Percentiles rank a stretch among this genome's conserved stretches.
phyloP scores from a whole-genome alignment of 2,329 filamentous ascomycete genomes.

The Sarocladiaceae sp. region DNA sequence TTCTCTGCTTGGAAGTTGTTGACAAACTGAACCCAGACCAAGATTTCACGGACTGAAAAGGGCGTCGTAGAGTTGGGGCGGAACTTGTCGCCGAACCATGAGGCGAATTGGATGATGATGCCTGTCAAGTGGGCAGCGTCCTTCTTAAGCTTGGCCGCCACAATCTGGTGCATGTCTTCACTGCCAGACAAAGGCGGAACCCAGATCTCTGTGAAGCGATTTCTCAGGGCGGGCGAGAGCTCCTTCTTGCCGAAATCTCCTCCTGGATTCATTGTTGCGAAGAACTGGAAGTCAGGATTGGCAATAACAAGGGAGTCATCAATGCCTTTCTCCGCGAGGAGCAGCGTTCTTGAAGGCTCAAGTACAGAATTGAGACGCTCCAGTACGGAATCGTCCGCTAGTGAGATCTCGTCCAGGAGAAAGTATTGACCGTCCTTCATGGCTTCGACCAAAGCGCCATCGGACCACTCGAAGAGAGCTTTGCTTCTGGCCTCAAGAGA shows the following conservation, averaged over 20 bases:
- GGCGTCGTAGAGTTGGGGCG: constrained; percentile 66
- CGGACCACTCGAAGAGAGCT: constrained; percentile 91
- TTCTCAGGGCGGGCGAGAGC: constrained; percentile 86
- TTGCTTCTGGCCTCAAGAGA: constrained; percentile 58
- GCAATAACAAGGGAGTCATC: constrained; percentile 75
- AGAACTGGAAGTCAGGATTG: constrained; percentile 79
- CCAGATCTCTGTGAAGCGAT: constrained; percentile 99
- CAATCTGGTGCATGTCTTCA: constrained; percentile 82
- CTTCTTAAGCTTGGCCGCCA: constrained; percentile 63
- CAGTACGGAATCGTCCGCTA: constrained; percentile 94
- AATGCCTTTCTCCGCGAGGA: constrained; percentile 90
- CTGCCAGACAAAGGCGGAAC: constrained; percentile 80
- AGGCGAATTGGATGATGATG: constrained; percentile 76
- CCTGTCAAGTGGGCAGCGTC: constrained; percentile 52
- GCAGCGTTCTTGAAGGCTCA: constrained; percentile 75
- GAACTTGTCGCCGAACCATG: constrained; percentile 86
- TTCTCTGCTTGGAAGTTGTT: constrained; percentile 55
- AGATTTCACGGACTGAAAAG: constrained; percentile 85
- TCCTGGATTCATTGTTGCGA: constrained; percentile 98
- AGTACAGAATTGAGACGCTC: constrained; percentile 95
- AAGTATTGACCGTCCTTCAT: constrained; percentile 91
- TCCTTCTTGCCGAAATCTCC: constrained; percentile 98
- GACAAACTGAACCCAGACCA: constrained; percentile 91
- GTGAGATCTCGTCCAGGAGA: constrained; percentile 92
- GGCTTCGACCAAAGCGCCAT: constrained; percentile 86